Conservation (phyloP, 1,284 basidiomycete genomes). For the Caloboletus firmus region DNA sequence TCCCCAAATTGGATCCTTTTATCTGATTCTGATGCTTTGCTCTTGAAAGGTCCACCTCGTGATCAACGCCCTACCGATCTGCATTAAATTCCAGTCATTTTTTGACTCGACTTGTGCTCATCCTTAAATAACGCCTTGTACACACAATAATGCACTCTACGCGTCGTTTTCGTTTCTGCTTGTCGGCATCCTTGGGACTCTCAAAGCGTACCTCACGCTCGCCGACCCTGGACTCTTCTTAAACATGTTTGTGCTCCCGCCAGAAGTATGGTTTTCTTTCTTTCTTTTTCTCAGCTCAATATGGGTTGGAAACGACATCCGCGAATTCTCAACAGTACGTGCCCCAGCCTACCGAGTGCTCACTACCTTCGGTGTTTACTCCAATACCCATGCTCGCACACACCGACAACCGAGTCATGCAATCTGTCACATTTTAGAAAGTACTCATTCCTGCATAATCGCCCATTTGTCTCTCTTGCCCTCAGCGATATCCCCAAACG, state of each 20-base stretch:
- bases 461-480: constrained; percentile 35
- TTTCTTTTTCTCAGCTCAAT: neutral
- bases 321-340: no score
- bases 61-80: constrained; percentile 83
- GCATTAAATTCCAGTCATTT: constrained; percentile 80
- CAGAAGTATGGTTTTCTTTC: constrained; percentile 59
- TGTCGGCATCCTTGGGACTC: constrained; percentile 75
- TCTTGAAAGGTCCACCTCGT: constrained; percentile 73
- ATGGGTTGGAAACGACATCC: neutral
- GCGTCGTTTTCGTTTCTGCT: constrained; percentile 79
- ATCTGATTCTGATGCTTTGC: neutral
- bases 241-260: constrained; percentile 78
- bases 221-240: constrained; percentile 88
- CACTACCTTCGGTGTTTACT: neutral
- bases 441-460: constrained; percentile 30
- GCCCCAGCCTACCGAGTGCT: no score
- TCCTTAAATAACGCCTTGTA: constrained; percentile 33
- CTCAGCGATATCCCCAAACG: constrained; percentile 58
- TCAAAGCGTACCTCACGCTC: constrained; percentile 92
- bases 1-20: neutral
- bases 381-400: neutral
- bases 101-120: neutral
- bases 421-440: neutral
- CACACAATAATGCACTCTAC: constrained; percentile 84
- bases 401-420: neutral